Conservation (phyloP, 2,329 filamentous ascomycete genomes). For the Shiraia bambusicola region DNA sequence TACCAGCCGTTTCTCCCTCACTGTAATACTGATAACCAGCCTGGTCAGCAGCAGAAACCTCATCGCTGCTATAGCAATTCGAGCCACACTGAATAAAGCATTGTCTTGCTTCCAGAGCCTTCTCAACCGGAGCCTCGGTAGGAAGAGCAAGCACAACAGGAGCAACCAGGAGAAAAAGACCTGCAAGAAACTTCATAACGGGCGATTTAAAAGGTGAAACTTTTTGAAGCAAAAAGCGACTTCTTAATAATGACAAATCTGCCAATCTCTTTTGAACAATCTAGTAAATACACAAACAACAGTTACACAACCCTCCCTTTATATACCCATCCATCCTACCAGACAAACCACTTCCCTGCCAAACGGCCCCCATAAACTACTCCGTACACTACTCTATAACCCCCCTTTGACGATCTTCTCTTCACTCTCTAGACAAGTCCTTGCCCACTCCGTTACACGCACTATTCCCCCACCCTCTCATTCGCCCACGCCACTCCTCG, state of each 20-base stretch:
- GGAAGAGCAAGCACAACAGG: conserved; percentile 24
- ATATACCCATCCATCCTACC: no score
- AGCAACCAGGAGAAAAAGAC: conserved; percentile 18
- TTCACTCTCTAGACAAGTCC: no score
- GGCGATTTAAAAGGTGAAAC: neutral
- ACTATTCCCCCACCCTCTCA: neutral
- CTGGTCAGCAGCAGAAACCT: conserved; percentile 54
- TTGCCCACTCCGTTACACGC: neutral
- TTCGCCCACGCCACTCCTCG: conserved; percentile 15
- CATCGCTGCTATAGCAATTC: conserved; percentile 53
- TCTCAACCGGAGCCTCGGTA: conserved; percentile 12
- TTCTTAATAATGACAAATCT: conserved; percentile 8
- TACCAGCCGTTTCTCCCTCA: conserved; percentile 41
- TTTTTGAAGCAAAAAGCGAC: conserved; percentile 14
- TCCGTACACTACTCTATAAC: conserved; percentile 1
- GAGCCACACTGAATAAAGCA: conserved; percentile 57
- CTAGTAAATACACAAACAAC: no score
- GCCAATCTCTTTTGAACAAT: neutral
- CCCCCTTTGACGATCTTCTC: conserved; percentile 2
- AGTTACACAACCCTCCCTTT: neutral
- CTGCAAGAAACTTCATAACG: conserved; percentile 24
- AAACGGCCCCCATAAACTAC: no score
- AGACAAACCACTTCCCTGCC: neutral
- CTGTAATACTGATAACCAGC: conserved; percentile 56
- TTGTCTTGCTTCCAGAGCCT: conserved; percentile 41